A percentile compares a stretch with the other conserved stretches of the same genome.
Evolutionary conservation across 2,329 filamentous ascomycete species (phyloP).

Genomic region (Apiospora kogelbergensis): DNA sequence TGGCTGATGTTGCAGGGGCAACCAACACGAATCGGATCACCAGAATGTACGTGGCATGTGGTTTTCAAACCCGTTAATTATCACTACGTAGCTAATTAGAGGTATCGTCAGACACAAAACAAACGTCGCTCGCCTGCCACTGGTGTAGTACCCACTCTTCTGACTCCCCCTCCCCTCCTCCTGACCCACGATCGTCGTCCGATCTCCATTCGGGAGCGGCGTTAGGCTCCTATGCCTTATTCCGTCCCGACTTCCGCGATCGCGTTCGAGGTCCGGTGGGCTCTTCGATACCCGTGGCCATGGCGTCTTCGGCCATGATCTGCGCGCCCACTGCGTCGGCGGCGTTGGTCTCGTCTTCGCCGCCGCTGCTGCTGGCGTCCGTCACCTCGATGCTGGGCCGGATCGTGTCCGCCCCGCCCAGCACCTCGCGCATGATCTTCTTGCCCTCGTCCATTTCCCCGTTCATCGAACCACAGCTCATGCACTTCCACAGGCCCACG

Average conservation of each 20-base stretch:
- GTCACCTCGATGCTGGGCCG: not conserved
- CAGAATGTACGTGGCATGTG: not conserved
- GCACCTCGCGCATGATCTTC: constrained; percentile 68
- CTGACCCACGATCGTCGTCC: not conserved
- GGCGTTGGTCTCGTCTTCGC: not conserved
- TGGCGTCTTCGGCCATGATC: constrained; percentile 1
- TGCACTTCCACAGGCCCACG: constrained; percentile 84
- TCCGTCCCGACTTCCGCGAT: not conserved
- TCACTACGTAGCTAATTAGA: not conserved
- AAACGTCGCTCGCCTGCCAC: not conserved
- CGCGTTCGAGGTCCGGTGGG: not conserved
- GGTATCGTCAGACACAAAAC: constrained; percentile 1
- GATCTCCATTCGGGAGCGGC: not conserved
- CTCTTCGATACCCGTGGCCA: not conserved
- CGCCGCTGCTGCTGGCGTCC: not conserved
- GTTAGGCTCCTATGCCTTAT: not conserved
- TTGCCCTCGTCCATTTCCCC: constrained; percentile 76
- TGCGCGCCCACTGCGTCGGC: not conserved
- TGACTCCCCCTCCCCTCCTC: not conserved
- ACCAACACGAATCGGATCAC: not conserved
- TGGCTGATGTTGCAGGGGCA: not conserved
- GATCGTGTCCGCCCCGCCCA: constrained; percentile 26
- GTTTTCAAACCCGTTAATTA: not conserved
- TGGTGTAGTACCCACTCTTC: not conserved
- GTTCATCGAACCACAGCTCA: constrained; percentile 79